These are phyloP conservation scores for Puccinia hordei DNA, from an alignment of 1,284 basidiomycete species.

Conservation along the genomic window DNA sequence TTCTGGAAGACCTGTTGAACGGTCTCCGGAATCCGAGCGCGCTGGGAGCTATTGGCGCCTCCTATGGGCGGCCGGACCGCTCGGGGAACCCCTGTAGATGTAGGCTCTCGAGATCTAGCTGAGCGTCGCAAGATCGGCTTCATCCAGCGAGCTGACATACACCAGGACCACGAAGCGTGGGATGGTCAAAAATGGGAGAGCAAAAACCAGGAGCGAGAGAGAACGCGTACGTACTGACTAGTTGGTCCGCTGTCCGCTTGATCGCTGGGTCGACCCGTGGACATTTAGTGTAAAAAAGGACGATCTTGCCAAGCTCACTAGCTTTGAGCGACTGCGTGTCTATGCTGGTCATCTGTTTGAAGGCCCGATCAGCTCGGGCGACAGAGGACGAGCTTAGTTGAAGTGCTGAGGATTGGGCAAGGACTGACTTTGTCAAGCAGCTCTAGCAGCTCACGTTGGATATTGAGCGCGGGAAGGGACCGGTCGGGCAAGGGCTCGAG, in stretches of 20 bases:
- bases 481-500: constrained; percentile 90
- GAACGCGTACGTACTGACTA: constrained; percentile 59
- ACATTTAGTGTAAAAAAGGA: constrained; percentile 94
- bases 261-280: constrained; percentile 83
- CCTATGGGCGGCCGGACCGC: not conserved
- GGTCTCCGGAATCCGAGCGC: constrained; percentile 37
- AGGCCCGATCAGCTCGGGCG: not conserved
- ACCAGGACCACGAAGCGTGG: not conserved
- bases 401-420: not conserved
- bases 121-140: constrained; percentile 91
- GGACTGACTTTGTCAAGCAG: constrained; percentile 68
- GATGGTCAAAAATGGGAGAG: not conserved
- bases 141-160: constrained; percentile 63
- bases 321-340: constrained; percentile 89
- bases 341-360: constrained; percentile 71
- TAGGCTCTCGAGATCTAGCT: constrained; percentile 66
- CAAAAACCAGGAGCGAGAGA: not conserved
- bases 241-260: constrained; percentile 75
- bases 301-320: constrained; percentile 83
- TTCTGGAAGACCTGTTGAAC: constrained; percentile 42
- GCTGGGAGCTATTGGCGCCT: constrained; percentile 7
- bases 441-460: constrained; percentile 88
- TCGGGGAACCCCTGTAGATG: not conserved
- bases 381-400: not conserved
- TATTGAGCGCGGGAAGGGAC: constrained; percentile 90